These are phyloP conservation scores for Nannizzia gypsea DNA, from an alignment of 2,329 filamentous ascomycete species.

Conservation along the genomic window DNA sequence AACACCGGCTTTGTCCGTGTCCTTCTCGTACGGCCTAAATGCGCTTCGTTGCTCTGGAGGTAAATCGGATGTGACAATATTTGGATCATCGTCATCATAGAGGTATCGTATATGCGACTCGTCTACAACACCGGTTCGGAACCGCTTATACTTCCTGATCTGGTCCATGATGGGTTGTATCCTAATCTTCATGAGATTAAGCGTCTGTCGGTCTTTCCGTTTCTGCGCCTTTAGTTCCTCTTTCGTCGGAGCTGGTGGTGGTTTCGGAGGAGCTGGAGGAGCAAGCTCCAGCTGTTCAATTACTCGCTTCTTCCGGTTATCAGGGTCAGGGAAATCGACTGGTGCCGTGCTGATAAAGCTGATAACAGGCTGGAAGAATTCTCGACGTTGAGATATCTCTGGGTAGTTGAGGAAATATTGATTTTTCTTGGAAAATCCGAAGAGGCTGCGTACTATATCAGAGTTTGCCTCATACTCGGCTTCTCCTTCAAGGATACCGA, in stretches of 20 bases:
- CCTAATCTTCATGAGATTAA: slow-evolving; percentile 78
- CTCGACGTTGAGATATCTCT: slow-evolving; percentile 48
- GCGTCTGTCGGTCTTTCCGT: slow-evolving; percentile 66
- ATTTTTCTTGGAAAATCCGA: slow-evolving; percentile 75
- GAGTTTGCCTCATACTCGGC: slow-evolving; percentile 36
- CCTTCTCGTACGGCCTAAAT: slow-evolving; percentile 64
- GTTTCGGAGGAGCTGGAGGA: slow-evolving; percentile 55
- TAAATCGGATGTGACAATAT: slow-evolving; percentile 48
- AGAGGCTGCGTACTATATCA: slow-evolving; percentile 59
- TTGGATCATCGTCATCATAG: slow-evolving; percentile 70
- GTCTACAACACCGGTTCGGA: slow-evolving; percentile 67
- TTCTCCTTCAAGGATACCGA: slow-evolving; percentile 70
- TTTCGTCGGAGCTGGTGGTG: slow-evolving; percentile 53
- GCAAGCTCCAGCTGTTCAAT: slow-evolving; percentile 67
- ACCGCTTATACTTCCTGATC: slow-evolving; percentile 78
- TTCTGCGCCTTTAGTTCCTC: slow-evolving; percentile 70
- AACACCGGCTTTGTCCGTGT: slow-evolving; percentile 65
- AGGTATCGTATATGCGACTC: slow-evolving; percentile 66
- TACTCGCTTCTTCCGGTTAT: slow-evolving; percentile 73
- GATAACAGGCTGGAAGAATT: slow-evolving; percentile 68
- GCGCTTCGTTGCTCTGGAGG: slow-evolving; percentile 46
- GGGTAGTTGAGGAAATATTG: slow-evolving; percentile 59
- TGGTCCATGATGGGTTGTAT: slow-evolving; percentile 96
- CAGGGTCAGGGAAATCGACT: slow-evolving; percentile 72
- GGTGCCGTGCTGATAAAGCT: slow-evolving; percentile 69